A percentile compares a stretch with the other conserved stretches of the same genome.
Conservation (phyloP, 2,329 filamentous ascomycete species). For the Neofusicoccum sp. region DNA sequence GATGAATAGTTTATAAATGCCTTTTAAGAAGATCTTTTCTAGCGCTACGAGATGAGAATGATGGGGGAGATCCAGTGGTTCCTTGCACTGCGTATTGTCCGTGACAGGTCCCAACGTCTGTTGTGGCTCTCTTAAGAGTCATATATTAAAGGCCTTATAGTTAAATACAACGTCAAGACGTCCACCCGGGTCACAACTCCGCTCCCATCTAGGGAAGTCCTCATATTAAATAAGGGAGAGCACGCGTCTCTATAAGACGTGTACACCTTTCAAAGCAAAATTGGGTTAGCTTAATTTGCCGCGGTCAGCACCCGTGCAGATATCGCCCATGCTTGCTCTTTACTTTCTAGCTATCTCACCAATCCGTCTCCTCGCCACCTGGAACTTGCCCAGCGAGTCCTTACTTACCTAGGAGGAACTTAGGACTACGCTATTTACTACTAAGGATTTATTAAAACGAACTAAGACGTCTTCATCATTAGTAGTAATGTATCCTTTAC, state of each 20-base stretch:
- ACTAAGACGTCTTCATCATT: constrained; percentile 16
- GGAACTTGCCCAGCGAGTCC: constrained; percentile 23
- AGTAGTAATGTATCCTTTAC: constrained; percentile 25
- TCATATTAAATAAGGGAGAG: constrained; percentile 18
- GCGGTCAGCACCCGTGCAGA: constrained; percentile 23
- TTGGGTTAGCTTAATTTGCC: constrained; percentile 26
- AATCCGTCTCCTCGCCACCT: constrained; percentile 25
- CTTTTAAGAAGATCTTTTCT: constrained; percentile 20
- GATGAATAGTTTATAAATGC: neutral
- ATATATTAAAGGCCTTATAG: constrained; percentile 24
- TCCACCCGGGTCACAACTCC: constrained; percentile 19
- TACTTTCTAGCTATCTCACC: constrained; percentile 24
- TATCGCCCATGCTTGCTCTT: constrained; percentile 23
- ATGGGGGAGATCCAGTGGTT: constrained; percentile 23
- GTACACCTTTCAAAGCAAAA: constrained; percentile 24
- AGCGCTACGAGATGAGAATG: constrained; percentile 15
- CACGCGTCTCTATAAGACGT: constrained; percentile 15
- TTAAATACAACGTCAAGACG: constrained; percentile 24
- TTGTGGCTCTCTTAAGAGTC: constrained; percentile 24
- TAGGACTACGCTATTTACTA: constrained; percentile 16
- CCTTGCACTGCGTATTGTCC: constrained; percentile 22
- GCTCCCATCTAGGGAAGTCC: constrained; percentile 1
- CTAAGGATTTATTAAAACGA: constrained; percentile 19
- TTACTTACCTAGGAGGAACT: constrained; percentile 23
- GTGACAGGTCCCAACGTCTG: neutral